Conservation (phyloP, 805 yeast species). For the Vanderwaltozyma tropicalis region DNA sequence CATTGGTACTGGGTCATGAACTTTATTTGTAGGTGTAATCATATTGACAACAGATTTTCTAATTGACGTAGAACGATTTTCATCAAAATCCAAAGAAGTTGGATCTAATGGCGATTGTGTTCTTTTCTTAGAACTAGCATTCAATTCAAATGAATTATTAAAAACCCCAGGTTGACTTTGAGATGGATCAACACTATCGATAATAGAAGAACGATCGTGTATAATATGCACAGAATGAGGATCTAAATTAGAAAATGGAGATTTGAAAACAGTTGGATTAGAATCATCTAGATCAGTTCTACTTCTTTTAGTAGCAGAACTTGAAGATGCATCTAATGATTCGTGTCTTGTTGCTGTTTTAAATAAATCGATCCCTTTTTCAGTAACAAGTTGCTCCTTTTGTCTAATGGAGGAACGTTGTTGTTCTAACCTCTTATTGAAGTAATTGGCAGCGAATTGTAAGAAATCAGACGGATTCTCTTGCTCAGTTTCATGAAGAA, state of each 20-base stretch:
- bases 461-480: constrained; percentile 56
- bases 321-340: not conserved
- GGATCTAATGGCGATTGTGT: not conserved
- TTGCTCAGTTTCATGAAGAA: constrained; percentile 32
- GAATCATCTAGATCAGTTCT: not conserved
- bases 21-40: too few species aligned
- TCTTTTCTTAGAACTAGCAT: not conserved
- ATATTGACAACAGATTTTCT: too few species aligned
- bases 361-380: not conserved
- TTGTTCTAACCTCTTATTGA: constrained; percentile 48
- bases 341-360: not conserved
- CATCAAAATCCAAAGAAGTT: too few species aligned
- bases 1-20: constrained; percentile 38
- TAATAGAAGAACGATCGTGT: too few species aligned
- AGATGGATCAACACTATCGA: not conserved
- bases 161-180: not conserved
- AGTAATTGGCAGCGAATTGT: constrained; percentile 68
- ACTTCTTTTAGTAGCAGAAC: not conserved
- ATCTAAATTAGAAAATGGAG: not conserved
- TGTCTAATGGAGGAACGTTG: constrained; percentile 40
- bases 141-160: not conserved
- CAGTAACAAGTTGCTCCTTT: constrained; percentile 29
- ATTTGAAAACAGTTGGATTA: not conserved
- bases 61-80: not conserved
- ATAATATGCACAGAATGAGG: not conserved